phyloP scores from a whole-genome alignment of 2,329 filamentous ascomycete species.

The Colletotrichum sp. region DNA sequence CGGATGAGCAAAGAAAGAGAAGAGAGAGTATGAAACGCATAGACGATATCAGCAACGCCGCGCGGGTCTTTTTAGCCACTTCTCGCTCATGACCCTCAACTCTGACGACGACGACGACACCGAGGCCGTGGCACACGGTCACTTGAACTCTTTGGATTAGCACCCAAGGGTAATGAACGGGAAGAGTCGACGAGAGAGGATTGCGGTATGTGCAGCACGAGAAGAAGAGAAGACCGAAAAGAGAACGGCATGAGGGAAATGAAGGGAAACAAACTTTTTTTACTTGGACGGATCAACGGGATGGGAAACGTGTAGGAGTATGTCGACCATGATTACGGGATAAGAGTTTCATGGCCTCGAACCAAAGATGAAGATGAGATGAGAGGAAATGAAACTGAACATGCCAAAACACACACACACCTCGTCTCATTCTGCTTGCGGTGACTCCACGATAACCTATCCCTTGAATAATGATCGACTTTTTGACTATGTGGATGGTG shows the following conservation, averaged over 20 bases:
- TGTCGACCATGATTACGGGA: background rate
- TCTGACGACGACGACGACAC: background rate
- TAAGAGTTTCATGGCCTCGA: background rate
- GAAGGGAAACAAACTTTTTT: background rate
- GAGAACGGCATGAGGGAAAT: background rate
- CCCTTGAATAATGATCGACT: background rate
- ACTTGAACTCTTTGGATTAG: background rate
- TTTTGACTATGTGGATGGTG: background rate
- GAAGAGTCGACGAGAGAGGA: background rate
- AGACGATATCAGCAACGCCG: background rate
- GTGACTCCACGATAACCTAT: background rate
- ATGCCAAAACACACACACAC: background rate
- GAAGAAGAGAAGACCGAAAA: background rate
- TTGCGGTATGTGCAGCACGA: background rate
- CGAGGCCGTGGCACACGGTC: background rate
- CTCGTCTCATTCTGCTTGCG: background rate
- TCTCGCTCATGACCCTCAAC: background rate
- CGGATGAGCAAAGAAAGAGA: background rate
- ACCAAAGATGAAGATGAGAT: background rate
- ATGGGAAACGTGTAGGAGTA: conserved; percentile 14
- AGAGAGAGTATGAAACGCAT: background rate
- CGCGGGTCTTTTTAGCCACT: background rate
- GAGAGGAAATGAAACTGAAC: conserved; percentile 18
- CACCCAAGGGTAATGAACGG: background rate
- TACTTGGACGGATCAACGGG: background rate